Evolutionary conservation across 192 early-diverging fungal species (phyloP).

Genomic region (Glomus cerebriforme): DNA sequence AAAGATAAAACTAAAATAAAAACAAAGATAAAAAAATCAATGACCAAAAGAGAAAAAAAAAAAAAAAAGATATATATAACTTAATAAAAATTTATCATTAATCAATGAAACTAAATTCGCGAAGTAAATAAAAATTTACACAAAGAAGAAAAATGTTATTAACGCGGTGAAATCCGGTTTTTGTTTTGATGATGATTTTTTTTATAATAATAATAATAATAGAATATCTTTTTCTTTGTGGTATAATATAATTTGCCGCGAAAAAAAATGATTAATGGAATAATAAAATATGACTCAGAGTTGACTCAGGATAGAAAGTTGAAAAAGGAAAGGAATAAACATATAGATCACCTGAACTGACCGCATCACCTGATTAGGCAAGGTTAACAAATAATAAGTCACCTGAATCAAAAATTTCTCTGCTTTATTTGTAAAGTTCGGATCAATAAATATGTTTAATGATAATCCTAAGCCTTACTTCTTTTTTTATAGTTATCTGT

Average conservation of each 20-base stretch:
- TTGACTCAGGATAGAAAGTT: too few relatives aligned
- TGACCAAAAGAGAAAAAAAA: too few relatives aligned
- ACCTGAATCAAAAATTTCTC: not conserved
- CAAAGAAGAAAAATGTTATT: too few relatives aligned
- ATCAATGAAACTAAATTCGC: not conserved
- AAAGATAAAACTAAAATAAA: too few relatives aligned
- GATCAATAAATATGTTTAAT: not conserved
- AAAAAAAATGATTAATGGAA: too few relatives aligned
- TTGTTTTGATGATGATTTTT: not conserved
- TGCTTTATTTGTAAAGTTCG: not conserved
- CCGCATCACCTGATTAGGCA: not conserved
- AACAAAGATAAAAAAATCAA: too few relatives aligned
- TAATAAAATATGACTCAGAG: too few relatives aligned
- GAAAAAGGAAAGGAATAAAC: not conserved
- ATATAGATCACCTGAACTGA: not conserved
- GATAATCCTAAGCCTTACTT: not conserved
- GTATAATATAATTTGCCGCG: too few relatives aligned
- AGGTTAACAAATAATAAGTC: not conserved
- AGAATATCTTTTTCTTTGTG: too few relatives aligned
- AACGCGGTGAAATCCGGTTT: not conserved
- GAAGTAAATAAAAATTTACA: not conserved
- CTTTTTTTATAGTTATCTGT: too few relatives aligned
- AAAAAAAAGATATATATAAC: not conserved
- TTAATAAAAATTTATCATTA: too few relatives aligned
- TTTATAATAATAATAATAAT: too few relatives aligned